Percentiles rank a stretch among this genome's conserved stretches.
These are phyloP conservation scores for Epicoccum nigrum DNA, from an alignment of 2,329 filamentous ascomycete species.

Conservation along the genomic window DNA sequence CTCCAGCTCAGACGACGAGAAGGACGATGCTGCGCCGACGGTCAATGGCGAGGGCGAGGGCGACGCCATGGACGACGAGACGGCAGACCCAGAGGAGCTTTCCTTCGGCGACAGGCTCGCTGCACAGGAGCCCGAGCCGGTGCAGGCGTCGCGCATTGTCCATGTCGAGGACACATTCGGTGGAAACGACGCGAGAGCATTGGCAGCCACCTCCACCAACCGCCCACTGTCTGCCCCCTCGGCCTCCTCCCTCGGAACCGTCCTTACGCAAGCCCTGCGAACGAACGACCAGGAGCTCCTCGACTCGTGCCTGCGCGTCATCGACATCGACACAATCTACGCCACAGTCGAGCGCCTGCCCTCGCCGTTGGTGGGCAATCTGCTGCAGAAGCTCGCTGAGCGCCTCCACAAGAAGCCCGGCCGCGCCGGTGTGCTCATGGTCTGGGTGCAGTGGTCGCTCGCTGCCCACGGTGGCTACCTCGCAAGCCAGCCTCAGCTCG, in stretches of 20 bases:
- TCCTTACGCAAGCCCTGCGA: constrained; percentile 90
- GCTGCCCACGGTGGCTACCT: constrained; percentile 91
- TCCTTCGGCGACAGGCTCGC: constrained; percentile 88
- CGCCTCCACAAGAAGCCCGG: constrained; percentile 86
- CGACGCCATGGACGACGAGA: constrained; percentile 44
- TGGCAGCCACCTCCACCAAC: constrained; percentile 50
- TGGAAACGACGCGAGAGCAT: constrained; percentile 52
- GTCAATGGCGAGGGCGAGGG: constrained; percentile 31
- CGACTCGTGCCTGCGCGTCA: constrained; percentile 87
- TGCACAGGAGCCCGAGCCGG: constrained; percentile 57
- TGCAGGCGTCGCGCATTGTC: constrained; percentile 59
- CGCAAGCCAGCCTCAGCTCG: constrained; percentile 81
- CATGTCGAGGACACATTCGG: constrained; percentile 70
- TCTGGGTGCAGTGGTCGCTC: constrained; percentile 95
- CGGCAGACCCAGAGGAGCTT: constrained; percentile 60
- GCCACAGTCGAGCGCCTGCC: constrained; percentile 91
- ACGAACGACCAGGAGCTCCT: constrained; percentile 90
- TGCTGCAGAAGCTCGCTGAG: constrained; percentile 85
- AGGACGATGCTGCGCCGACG: constrained; percentile 36
- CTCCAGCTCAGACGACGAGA: constrained; percentile 38
- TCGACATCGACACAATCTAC: constrained; percentile 76
- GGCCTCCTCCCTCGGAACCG: constrained; percentile 83
- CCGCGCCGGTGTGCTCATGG: constrained; percentile 85
- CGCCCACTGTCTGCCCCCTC: constrained; percentile 66
- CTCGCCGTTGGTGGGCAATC: constrained; percentile 76